phyloP scores from a whole-genome alignment of 2,329 filamentous ascomycete species.

The Scolecobasidium constrictum region DNA sequence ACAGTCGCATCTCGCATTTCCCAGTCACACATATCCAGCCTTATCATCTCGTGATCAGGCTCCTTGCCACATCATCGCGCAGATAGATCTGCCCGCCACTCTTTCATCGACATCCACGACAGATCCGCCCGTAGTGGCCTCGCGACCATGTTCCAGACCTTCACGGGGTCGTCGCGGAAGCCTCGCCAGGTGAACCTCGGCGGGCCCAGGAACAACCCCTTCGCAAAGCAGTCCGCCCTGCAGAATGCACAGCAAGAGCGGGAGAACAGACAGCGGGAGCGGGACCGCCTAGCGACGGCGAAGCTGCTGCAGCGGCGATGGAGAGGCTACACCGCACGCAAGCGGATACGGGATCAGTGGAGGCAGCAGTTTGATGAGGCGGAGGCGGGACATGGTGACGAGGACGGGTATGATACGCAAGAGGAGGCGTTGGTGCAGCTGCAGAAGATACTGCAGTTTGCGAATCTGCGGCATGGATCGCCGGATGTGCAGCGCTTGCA shows the following conservation, averaged over 20 bases:
- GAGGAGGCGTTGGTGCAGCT: conserved; percentile 27
- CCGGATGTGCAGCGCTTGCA: conserved; percentile 29
- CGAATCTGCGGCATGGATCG: conserved; percentile 20
- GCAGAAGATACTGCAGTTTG: conserved; percentile 33
- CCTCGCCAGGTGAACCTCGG: conserved; percentile 90
- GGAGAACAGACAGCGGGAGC: conserved; percentile 66
- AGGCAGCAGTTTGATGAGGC: conserved; percentile 22
- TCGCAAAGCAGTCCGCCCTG: conserved; percentile 41
- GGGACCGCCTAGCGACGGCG: conserved; percentile 63
- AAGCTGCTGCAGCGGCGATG: conserved; percentile 68
- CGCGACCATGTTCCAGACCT: conserved; percentile 73
- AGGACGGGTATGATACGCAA: neutral
- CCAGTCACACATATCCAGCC: neutral
- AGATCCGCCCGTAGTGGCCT: neutral
- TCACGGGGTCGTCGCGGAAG: conserved; percentile 77
- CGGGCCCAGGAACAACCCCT: conserved; percentile 72
- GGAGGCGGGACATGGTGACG: conserved; percentile 17
- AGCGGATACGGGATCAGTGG: conserved; percentile 47
- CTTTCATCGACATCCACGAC: neutral
- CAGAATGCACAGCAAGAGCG: conserved; percentile 83
- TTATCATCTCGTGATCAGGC: neutral
- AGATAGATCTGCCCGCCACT: neutral
- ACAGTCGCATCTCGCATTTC: neutral
- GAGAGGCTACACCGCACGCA: conserved; percentile 60
- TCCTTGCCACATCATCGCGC: neutral